Percentiles rank a stretch among this genome's conserved stretches.
These are phyloP conservation scores for Luvunga scandens DNA, from an alignment of 345 rosid genomes.

Conservation along the genomic window DNA sequence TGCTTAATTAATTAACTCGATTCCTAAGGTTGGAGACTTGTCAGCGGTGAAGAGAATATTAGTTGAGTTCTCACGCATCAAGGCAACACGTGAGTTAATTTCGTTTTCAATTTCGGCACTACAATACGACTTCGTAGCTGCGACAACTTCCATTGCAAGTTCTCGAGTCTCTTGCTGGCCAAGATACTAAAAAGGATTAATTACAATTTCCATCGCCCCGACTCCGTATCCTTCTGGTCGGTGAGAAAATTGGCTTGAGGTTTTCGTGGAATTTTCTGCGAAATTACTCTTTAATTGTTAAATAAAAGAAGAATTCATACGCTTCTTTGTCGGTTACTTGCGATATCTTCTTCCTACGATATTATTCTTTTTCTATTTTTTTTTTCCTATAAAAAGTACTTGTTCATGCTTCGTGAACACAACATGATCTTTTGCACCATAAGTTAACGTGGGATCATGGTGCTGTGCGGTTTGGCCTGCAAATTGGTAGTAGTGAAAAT, in stretches of 20 bases:
- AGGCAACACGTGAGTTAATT: not conserved
- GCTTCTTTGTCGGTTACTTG: too few relatives aligned
- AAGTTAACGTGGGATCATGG: not conserved
- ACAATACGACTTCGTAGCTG: not conserved
- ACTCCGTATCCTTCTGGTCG: too few relatives aligned
- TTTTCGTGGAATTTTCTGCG: not conserved
- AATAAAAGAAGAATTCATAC: too few relatives aligned
- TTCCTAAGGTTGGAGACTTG: not conserved
- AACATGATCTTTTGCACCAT: not conserved
- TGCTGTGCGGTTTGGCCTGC: not conserved
- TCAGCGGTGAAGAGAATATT: too few relatives aligned
- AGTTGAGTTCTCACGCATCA: not conserved
- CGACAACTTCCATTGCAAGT: not conserved
- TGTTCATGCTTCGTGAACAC: not conserved
- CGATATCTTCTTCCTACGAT: too few relatives aligned
- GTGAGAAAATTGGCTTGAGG: not conserved
- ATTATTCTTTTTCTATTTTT: too few relatives aligned
- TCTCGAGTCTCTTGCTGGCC: not conserved
- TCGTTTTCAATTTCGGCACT: too few relatives aligned
- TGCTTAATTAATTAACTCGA: not conserved
- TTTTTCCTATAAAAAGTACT: too few relatives aligned
- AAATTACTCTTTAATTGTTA: too few relatives aligned
- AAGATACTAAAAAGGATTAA: too few relatives aligned
- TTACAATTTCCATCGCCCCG: too few relatives aligned
- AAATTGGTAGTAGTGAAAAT: not conserved